Evolutionary conservation across 2,329 filamentous ascomycete species (phyloP).

Genomic region (Paramyrothecium sp.): DNA sequence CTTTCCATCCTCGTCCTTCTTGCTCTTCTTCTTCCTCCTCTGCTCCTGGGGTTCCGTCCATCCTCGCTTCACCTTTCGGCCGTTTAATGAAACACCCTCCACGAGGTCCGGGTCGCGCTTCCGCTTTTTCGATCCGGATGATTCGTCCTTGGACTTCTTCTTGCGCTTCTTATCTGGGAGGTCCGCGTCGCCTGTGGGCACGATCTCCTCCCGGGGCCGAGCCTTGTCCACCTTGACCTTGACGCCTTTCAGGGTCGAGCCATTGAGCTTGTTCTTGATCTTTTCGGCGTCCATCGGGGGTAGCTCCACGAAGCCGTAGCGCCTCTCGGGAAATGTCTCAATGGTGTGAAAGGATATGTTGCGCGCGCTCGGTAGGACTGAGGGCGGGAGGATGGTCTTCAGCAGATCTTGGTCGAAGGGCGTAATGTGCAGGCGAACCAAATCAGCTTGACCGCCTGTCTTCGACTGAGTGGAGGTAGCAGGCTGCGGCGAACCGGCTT

Average conservation of each 20-base stretch:
- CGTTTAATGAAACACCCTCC: slow-evolving; percentile 69
- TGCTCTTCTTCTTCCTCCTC: slow-evolving; percentile 46
- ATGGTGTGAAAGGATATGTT: slow-evolving; percentile 87
- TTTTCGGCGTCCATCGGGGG: slow-evolving; percentile 83
- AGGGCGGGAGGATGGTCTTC: slow-evolving; percentile 67
- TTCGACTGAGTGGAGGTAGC: slow-evolving; percentile 7
- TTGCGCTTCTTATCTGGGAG: slow-evolving; percentile 30
- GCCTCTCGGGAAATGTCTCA: slow-evolving; percentile 84
- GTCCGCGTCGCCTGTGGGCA: slow-evolving; percentile 29
- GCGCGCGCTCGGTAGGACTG: slow-evolving; percentile 63
- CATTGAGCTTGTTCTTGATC: slow-evolving; percentile 86
- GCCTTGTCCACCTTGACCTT: slow-evolving; percentile 87
- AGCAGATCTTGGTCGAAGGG: slow-evolving; percentile 78
- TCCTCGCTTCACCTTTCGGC: slow-evolving; percentile 80
- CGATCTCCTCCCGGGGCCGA: slow-evolving; percentile 48
- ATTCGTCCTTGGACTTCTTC: slow-evolving; percentile 31
- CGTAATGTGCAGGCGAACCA: slow-evolving; percentile 71
- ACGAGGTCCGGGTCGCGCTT: slow-evolving; percentile 52
- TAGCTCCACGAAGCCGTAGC: slow-evolving; percentile 87
- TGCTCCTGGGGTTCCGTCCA: slow-evolving; percentile 72
- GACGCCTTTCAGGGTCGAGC: slow-evolving; percentile 75
- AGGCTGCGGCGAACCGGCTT: slow-evolving; percentile 6
- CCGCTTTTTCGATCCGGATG: slow-evolving; percentile 41
- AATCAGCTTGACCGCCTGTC: slow-evolving; percentile 17
- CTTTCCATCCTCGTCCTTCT: slow-evolving; percentile 41